Percentiles rank a stretch among this genome's conserved stretches.
Evolutionary conservation across 2,329 filamentous ascomycete genomes (phyloP).

Genomic region (Colletotrichum endophyticum): DNA sequence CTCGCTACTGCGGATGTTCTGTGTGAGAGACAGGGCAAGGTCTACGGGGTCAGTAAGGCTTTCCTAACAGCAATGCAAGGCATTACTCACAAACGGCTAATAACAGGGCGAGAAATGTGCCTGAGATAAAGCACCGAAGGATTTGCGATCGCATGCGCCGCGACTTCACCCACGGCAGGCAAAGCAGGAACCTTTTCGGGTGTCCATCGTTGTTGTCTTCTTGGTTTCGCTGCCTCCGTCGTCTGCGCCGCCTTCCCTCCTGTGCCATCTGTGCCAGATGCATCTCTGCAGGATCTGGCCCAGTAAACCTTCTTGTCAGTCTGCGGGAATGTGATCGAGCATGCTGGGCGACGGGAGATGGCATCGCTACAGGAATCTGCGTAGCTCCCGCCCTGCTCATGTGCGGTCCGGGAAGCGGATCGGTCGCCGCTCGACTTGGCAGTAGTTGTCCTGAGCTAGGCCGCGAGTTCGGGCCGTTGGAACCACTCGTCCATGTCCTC

Average conservation of each 20-base stretch:
- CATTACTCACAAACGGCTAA: conserved; percentile 68
- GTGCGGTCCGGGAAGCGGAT: conserved; percentile 8
- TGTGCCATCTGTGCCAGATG: conserved; percentile 50
- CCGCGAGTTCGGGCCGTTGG: conserved; percentile 27
- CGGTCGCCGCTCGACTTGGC: conserved; percentile 21
- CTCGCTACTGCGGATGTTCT: conserved; percentile 67
- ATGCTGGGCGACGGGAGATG: conserved; percentile 3
- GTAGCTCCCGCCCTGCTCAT: not conserved
- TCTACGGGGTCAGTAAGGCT: conserved; percentile 53
- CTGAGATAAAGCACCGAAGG: conserved; percentile 68
- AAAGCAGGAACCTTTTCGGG: conserved; percentile 54
- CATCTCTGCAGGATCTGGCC: conserved; percentile 53
- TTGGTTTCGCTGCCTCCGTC: conserved; percentile 22
- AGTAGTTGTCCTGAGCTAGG: conserved; percentile 17
- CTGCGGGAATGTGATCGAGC: not conserved
- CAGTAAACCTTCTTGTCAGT: conserved; percentile 31
- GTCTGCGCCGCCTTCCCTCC: conserved; percentile 40
- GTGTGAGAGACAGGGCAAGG: conserved; percentile 72
- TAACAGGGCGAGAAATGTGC: conserved; percentile 62
- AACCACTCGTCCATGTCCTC: conserved; percentile 41
- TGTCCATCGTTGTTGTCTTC: conserved; percentile 23
- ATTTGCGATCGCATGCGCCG: conserved; percentile 59
- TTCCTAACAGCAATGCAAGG: not conserved
- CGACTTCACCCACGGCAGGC: conserved; percentile 61
- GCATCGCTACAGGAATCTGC: not conserved